Evolutionary conservation across 1,284 basidiomycete genomes (phyloP), one percentile per base, ranked within the genome.

Genomic region (Sporisorium reilianum): DNA sequence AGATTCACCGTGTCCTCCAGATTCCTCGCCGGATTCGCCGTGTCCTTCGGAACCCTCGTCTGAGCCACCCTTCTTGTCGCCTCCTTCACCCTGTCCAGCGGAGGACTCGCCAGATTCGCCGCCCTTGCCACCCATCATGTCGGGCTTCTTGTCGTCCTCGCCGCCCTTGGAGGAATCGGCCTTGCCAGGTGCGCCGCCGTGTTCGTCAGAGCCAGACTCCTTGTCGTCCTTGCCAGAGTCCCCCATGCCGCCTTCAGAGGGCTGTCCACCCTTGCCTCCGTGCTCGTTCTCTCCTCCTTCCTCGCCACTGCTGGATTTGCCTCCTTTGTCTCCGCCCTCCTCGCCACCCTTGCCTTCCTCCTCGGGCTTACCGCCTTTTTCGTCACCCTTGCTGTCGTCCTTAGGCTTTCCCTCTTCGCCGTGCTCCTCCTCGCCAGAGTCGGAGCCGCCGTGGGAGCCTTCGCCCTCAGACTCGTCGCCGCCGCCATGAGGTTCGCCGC

Each of bases 361-460:
- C 30, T 40, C 26, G n/a, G 30, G n/a, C 18, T 42, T 23, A 10
- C 36, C 49, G 1, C 25, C 44, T 8, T 44, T 40, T 12, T 42
- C 41, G 12, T 11, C 34, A 11, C 55, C 55, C 38, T 64, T 64
- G 34, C 46, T 49, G 18, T 44, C 48, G 11, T 23, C 60, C 3
- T n/a, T n/a, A 16, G 36, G 36, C 36, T 38, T 20, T 32, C 59
- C 9, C 10, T 56, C 34, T 14, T 45, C 32, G 25, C 12, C 60
- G 9, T 57, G 12, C 18, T 49, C 40, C 6, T 32, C 45, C 23
- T 63, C 56, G 11, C 50, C 26, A 14, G 28, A 40, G 10, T 26
- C 28, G 12, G 49, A 9, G 6, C 26, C 32, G n/a, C 26, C 55
- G 25, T 34, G 26, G n/a, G n/a, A n/a, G 5, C 49, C 49, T 26